Conservation (phyloP, 306 rosid genomes). For the Senna tora region DNA sequence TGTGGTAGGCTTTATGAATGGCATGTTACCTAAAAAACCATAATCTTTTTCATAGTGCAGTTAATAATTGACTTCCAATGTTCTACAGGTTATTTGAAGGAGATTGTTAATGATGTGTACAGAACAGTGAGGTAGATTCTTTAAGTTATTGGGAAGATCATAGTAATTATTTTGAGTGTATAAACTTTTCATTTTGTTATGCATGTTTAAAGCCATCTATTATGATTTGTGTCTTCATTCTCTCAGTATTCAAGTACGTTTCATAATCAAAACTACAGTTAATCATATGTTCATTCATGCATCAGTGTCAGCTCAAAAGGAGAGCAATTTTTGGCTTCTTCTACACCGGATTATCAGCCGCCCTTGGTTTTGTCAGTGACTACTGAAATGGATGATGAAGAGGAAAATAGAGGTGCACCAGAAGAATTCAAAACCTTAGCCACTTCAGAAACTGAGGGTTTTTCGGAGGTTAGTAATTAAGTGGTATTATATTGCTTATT, state of each 20-base stretch:
- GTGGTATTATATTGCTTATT: constrained; percentile 17
- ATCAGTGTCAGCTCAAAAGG: constrained; percentile 75
- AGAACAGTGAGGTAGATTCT: constrained; percentile 66
- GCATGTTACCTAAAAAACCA: constrained; percentile 13
- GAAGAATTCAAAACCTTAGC: constrained; percentile 56
- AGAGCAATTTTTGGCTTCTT: constrained; percentile 64
- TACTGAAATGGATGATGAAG: constrained; percentile 72
- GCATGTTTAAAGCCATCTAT: constrained; percentile 11
- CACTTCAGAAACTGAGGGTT: constrained; percentile 58
- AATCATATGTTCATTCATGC: constrained; percentile 36
- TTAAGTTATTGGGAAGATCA: constrained; percentile 32
- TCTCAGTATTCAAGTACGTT: constrained; percentile 24
- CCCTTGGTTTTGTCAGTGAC: constrained; percentile 69
- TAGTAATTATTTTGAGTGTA: constrained; percentile 25
- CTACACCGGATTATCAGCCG: constrained; percentile 79
- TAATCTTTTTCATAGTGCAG: constrained; percentile 17
- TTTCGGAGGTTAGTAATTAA: constrained; percentile 70
- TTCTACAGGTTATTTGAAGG: constrained; percentile 78
- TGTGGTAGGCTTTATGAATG: constrained; percentile 18
- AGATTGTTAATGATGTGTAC: constrained; percentile 53
- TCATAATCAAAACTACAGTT: constrained; percentile 15
- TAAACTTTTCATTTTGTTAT: constrained; percentile 15
- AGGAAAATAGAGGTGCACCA: constrained; percentile 46
- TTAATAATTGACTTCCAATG: constrained; percentile 31
- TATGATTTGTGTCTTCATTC: constrained; percentile 27